phyloP scores from a whole-genome alignment of 139 green algal genomes.

The Raphidocelis subcapitata region DNA sequence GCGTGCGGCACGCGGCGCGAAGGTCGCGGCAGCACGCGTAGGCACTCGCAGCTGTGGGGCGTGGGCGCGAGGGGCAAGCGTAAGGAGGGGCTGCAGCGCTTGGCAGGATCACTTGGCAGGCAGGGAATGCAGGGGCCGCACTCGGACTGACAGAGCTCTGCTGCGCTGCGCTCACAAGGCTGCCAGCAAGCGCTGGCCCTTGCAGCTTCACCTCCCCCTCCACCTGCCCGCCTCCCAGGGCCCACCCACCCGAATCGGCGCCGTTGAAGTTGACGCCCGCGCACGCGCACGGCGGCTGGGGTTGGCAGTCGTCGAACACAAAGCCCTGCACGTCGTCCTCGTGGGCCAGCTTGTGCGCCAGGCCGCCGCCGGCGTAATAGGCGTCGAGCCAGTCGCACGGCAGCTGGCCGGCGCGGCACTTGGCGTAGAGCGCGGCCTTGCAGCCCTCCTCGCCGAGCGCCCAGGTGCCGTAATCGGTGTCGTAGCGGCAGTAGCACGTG shows the following conservation, averaged over 20 bases:
- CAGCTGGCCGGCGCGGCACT: neutral
- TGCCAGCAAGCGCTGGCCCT: too few species aligned
- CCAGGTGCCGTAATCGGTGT: too few species aligned
- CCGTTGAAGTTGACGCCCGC: conserved; percentile 18
- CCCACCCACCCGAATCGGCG: conserved; percentile 14
- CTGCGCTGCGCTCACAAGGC: too few species aligned
- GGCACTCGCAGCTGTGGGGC: neutral
- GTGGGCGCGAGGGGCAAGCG: neutral
- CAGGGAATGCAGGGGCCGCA: too few species aligned
- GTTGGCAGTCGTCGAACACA: conserved; percentile 27
- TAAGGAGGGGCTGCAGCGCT: neutral
- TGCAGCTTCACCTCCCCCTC: too few species aligned
- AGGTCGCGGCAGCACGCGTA: conserved; percentile 28
- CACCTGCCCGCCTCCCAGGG: too few species aligned
- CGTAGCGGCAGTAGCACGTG: too few species aligned
- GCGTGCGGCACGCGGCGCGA: conserved; percentile 12
- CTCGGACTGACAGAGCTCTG: too few species aligned
- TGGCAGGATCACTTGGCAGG: too few species aligned
- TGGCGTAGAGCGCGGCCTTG: too few species aligned
- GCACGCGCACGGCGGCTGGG: conserved; percentile 25
- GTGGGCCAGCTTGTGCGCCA: conserved; percentile 10
- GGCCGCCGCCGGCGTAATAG: neutral
- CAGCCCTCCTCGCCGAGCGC: too few species aligned
- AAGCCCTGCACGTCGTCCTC: conserved; percentile 25
- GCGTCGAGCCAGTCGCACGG: neutral